Percentiles rank a stretch among this genome's conserved stretches.
Conservation (phyloP, 1,284 basidiomycete genomes). For the Leccinum fallax region DNA sequence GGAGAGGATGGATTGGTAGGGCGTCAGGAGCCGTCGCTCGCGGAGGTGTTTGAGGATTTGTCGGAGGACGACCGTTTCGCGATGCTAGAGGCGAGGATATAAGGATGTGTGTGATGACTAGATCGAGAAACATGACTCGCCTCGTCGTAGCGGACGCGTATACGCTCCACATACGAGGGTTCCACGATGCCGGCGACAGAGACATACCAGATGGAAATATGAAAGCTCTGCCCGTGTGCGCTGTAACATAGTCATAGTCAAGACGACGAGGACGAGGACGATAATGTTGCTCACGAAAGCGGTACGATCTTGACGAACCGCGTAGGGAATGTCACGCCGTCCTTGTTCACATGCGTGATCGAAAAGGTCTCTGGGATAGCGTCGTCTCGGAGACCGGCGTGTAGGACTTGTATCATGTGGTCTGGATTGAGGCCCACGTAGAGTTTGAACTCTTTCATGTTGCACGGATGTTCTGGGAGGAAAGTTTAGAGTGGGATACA, state of each 20-base stretch:
- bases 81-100: conserved; percentile 37
- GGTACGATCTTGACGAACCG: conserved; percentile 74
- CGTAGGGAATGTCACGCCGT: conserved; percentile 60
- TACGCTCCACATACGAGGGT: conserved; percentile 53
- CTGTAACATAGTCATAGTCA: conserved; percentile 36
- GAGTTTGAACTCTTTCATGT: conserved; percentile 79
- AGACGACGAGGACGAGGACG: conserved; percentile 5
- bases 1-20: conserved; percentile 62
- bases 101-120: not conserved
- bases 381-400: conserved; percentile 66
- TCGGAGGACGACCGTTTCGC: conserved; percentile 63
- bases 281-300: conserved; percentile 53
- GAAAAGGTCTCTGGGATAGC: conserved; percentile 61
- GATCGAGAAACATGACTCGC: conserved; percentile 40
- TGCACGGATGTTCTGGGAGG: conserved; percentile 73
- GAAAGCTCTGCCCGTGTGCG: conserved; percentile 69
- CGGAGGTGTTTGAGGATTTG: conserved; percentile 81
- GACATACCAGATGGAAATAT: conserved; percentile 78
- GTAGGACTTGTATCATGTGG: conserved; percentile 65
- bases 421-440: conserved; percentile 65
- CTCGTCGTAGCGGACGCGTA: conserved; percentile 57
- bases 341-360: conserved; percentile 54
- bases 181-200: conserved; percentile 60
- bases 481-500: not conserved
- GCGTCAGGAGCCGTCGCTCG: conserved; percentile 69